These are phyloP conservation scores for Serpula lacrymans DNA, from an alignment of 768 basidiomycete species.

Conservation along the genomic window DNA sequence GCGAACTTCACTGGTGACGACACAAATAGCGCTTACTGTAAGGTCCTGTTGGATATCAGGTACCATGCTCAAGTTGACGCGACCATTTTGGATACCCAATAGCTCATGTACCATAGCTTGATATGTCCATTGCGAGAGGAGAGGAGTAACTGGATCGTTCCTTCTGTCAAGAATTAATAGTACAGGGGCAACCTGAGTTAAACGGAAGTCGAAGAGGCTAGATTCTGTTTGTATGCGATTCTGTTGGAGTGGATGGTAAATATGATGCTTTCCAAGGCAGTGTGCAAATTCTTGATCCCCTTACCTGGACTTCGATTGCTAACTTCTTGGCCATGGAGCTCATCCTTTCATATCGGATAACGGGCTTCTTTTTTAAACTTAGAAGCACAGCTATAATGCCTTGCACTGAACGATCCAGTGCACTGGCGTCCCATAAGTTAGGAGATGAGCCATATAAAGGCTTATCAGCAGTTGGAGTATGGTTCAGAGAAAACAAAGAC, in stretches of 20 bases:
- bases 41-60: constrained; percentile 87
- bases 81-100: constrained; percentile 88
- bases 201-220: constrained; percentile 87
- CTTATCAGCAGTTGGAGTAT: constrained; percentile 55
- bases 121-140: constrained; percentile 98
- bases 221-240: constrained; percentile 79
- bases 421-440: constrained; percentile 70
- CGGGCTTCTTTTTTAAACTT: constrained; percentile 93
- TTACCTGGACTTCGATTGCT: constrained; percentile 80
- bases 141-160: constrained; percentile 95
- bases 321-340: constrained; percentile 89
- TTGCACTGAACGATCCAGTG: constrained; percentile 75
- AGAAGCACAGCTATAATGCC: constrained; percentile 84
- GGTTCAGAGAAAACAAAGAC: constrained; percentile 83
- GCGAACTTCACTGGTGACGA: not conserved
- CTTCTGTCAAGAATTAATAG: constrained; percentile 91
- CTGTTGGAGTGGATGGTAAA: constrained; percentile 33
- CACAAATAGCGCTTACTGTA: constrained; percentile 45
- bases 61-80: constrained; percentile 80
- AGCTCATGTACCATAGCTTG: constrained; percentile 99
- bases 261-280: not conserved
- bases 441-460: constrained; percentile 72
- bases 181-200: constrained; percentile 83
- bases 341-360: constrained; percentile 93
- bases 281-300: constrained; percentile 7